Evolutionary conservation across 1,284 basidiomycete species (phyloP).

Genomic region (Fomitopsis schrenkii): DNA sequence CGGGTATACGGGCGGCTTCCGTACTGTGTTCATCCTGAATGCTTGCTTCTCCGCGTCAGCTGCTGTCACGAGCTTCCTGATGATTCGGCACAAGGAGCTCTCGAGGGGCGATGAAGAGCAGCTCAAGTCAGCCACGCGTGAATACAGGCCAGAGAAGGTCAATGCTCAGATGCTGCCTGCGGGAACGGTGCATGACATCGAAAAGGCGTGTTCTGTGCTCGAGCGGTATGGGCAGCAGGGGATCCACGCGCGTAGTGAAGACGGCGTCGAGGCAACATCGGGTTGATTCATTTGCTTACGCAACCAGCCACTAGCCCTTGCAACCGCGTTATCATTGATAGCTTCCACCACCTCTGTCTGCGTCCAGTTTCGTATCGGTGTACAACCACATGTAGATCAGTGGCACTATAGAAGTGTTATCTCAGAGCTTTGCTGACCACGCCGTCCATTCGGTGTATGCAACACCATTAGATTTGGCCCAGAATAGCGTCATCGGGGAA

Average conservation of each 20-base stretch:
- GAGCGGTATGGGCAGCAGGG: not conserved
- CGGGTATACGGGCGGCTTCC: constrained; percentile 57
- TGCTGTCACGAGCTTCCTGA: constrained; percentile 46
- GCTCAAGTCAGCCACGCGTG: constrained; percentile 32
- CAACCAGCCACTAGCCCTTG: too few species aligned
- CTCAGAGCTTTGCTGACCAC: too few species aligned
- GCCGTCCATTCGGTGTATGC: too few species aligned
- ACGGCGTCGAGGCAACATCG: not conserved
- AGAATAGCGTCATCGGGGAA: too few species aligned
- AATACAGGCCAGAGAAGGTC: not conserved
- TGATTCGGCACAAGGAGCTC: constrained; percentile 59
- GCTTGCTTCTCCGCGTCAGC: constrained; percentile 42
- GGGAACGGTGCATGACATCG: not conserved
- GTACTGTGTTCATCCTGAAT: constrained; percentile 54
- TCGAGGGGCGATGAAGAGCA: constrained; percentile 50
- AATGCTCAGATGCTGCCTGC: not conserved
- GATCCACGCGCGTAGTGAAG: not conserved
- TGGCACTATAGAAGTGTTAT: too few species aligned
- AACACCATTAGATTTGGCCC: too few species aligned
- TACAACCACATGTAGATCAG: too few species aligned
- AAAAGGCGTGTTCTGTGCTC: too few species aligned
- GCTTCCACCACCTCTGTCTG: too few species aligned
- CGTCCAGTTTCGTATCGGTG: too few species aligned
- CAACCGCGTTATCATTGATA: too few species aligned
- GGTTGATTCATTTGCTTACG: too few species aligned